Evolutionary conservation across 257 asterid species (phyloP).

Genomic region (Jasminum sambac): DNA sequence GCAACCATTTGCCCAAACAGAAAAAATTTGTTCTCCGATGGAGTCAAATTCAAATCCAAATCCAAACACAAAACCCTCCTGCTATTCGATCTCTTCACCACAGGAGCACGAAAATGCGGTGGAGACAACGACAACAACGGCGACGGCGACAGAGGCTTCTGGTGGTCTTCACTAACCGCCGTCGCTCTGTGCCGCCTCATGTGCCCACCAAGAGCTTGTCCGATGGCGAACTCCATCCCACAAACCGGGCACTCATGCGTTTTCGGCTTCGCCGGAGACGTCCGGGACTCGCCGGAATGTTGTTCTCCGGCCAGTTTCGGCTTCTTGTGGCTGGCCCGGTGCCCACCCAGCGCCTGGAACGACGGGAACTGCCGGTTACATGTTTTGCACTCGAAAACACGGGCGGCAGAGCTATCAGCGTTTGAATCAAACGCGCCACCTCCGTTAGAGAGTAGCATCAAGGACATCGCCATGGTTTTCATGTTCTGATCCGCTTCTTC

Average conservation of each 20-base stretch:
- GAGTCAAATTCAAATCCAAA: slow-evolving; percentile 74
- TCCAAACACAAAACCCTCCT: slow-evolving; percentile 50
- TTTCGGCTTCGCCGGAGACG: slow-evolving; percentile 53
- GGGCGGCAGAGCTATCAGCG: not conserved
- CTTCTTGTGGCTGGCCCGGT: slow-evolving; percentile 76
- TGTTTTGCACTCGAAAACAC: slow-evolving; percentile 63
- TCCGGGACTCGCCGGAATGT: slow-evolving; percentile 9
- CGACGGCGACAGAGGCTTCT: not conserved
- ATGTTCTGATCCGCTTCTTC: slow-evolving; percentile 14
- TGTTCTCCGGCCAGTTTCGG: slow-evolving; percentile 38
- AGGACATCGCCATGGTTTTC: slow-evolving; percentile 40
- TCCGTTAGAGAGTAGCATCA: slow-evolving; percentile 38
- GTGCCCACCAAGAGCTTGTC: slow-evolving; percentile 74
- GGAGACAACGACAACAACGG: slow-evolving; percentile 31
- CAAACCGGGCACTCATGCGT: slow-evolving; percentile 61
- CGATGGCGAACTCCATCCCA: slow-evolving; percentile 57
- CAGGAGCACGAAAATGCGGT: slow-evolving; percentile 26
- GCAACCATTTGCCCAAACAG: slow-evolving; percentile 29
- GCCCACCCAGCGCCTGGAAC: slow-evolving; percentile 88
- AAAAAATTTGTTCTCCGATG: slow-evolving; percentile 44
- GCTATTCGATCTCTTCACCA: slow-evolving; percentile 44
- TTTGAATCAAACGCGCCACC: not conserved
- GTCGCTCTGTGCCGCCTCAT: slow-evolving; percentile 61
- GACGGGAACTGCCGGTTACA: slow-evolving; percentile 63
- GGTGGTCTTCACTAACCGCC: slow-evolving; percentile 16